These are phyloP conservation scores for Conticribra guillardii DNA, from an alignment of 108 stramenopile species.

Conservation along the genomic window DNA sequence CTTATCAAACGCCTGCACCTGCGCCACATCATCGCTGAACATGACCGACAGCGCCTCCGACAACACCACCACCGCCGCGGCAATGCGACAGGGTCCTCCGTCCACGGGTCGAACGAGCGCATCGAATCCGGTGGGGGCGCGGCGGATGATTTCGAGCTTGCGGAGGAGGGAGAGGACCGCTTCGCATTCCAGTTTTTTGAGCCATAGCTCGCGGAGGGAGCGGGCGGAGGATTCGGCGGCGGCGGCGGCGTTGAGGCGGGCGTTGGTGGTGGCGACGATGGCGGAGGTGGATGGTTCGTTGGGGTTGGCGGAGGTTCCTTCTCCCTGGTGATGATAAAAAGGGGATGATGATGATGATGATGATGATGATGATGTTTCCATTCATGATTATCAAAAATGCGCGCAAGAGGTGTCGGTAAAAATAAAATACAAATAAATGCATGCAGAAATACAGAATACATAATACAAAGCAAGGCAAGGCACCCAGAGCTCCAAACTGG, in stretches of 20 bases:
- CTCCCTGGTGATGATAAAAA: neutral
- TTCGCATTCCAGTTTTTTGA: constrained; percentile 88
- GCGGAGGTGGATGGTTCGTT: constrained; percentile 33
- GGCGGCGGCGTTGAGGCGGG: constrained; percentile 23
- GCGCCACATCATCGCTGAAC: constrained; percentile 79
- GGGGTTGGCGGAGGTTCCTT: constrained; percentile 37
- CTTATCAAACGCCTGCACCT: constrained; percentile 73
- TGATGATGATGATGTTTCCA: too few relatives aligned
- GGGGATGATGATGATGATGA: neutral
- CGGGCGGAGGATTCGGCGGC: constrained; percentile 57
- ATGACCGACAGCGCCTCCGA: constrained; percentile 71
- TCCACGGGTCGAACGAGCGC: constrained; percentile 39
- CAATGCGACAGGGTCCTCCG: constrained; percentile 68
- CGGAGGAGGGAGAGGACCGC: constrained; percentile 73
- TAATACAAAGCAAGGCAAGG: too few relatives aligned
- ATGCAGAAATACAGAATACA: too few relatives aligned
- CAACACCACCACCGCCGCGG: constrained; percentile 69
- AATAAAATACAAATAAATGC: too few relatives aligned
- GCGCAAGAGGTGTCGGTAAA: too few relatives aligned
- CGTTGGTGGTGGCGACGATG: constrained; percentile 15
- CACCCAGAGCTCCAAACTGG: neutral
- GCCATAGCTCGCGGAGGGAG: constrained; percentile 86
- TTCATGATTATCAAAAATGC: too few relatives aligned
- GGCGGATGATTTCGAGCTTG: constrained; percentile 83
- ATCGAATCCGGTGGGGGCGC: constrained; percentile 81